Conservation (phyloP, 345 rosid genomes). For the Arabidopsis arenosa region DNA sequence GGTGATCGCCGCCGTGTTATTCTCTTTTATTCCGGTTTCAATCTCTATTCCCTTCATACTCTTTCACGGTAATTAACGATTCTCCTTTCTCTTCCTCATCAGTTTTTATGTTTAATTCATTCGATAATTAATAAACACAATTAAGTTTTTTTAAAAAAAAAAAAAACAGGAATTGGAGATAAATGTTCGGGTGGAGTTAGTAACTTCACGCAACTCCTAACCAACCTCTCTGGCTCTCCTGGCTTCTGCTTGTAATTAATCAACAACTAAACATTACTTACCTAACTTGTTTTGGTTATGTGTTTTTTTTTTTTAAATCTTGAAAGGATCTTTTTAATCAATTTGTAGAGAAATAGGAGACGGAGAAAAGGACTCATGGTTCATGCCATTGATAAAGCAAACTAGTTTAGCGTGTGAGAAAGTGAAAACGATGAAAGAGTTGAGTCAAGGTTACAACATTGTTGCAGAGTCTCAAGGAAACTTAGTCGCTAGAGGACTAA, state of each 20-base stretch:
- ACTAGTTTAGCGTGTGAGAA: slow-evolving; percentile 31
- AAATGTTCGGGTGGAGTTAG: slow-evolving; percentile 69
- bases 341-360: slow-evolving; percentile 74
- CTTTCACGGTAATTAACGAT: slow-evolving; percentile 61
- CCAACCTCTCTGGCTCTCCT: slow-evolving; percentile 61
- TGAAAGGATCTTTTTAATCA: background rate
- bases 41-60: slow-evolving; percentile 69
- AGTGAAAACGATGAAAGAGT: slow-evolving; percentile 77
- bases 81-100: slow-evolving; percentile 5
- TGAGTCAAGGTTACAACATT: slow-evolving; percentile 75
- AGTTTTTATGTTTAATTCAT: background rate
- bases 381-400: slow-evolving; percentile 70
- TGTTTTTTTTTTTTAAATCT: background rate
- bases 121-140: background rate
- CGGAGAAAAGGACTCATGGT: slow-evolving; percentile 86
- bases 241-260: slow-evolving; percentile 73
- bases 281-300: slow-evolving; percentile 2
- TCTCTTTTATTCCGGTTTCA: slow-evolving; percentile 45
- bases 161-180: slow-evolving; percentile 71
- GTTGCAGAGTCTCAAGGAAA: slow-evolving; percentile 96
- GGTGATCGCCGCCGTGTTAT: slow-evolving; percentile 33
- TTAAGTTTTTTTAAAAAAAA: no score
- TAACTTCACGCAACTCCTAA: slow-evolving; percentile 64
- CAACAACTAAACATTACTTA: slow-evolving; percentile 11
- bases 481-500: slow-evolving; percentile 79